These are phyloP conservation scores for Umbelopsis sp. DNA, from an alignment of 192 early-diverging fungal species.

Conservation along the genomic window DNA sequence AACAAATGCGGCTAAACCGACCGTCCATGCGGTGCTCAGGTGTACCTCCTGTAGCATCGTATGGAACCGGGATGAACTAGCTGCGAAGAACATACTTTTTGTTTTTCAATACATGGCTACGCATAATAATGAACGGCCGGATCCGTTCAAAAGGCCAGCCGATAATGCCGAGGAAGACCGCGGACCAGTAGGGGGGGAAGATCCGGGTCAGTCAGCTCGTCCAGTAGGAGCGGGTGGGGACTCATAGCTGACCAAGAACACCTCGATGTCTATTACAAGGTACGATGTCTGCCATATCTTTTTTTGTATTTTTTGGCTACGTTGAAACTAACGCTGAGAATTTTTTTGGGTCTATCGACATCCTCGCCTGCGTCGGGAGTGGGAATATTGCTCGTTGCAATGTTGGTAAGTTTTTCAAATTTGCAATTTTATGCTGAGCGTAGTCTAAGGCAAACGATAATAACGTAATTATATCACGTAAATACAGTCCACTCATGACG, in stretches of 20 bases:
- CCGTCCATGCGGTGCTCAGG: constrained; percentile 3
- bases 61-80: constrained; percentile 11
- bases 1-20: not conserved
- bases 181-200: not conserved
- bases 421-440: not conserved
- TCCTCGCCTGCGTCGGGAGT: not conserved
- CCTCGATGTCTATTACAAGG: not conserved
- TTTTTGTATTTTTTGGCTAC: not conserved
- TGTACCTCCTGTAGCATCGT: not conserved
- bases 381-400: not conserved
- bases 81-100: not conserved
- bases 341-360: not conserved
- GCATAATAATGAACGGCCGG: not conserved
- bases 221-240: not conserved
- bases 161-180: not conserved
- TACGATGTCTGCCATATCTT: not conserved
- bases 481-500: too few species aligned
- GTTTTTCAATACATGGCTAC: not conserved
- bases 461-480: too few species aligned
- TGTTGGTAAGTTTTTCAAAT: not conserved
- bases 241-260: not conserved
- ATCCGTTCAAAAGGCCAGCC: not conserved
- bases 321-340: not conserved
- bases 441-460: not conserved
- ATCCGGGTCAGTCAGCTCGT: not conserved